phyloP scores from a whole-genome alignment of 257 asterid genomes.

The Lavandula angustifolia region DNA sequence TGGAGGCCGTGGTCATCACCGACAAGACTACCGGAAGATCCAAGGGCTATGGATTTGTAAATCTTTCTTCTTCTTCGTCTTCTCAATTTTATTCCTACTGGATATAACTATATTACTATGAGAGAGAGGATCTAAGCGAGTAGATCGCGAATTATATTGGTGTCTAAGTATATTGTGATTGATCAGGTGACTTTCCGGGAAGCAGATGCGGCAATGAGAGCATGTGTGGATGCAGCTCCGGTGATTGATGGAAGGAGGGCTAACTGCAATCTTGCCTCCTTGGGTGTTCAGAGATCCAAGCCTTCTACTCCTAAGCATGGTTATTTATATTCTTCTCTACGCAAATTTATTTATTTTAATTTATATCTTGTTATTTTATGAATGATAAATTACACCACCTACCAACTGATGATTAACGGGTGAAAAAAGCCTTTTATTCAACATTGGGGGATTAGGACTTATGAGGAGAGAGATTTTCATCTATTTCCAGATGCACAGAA shows the following conservation, averaged over 20 bases:
- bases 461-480: no score
- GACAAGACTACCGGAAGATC: constrained; percentile 95
- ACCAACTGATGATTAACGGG: no score
- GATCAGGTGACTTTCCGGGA: constrained; percentile 86
- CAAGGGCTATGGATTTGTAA: constrained; percentile 96
- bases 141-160: no score
- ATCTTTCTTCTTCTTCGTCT: neutral
- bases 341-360: no score
- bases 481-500: no score
- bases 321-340: neutral
- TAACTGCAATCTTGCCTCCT: constrained; percentile 94
- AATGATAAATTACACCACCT: no score
- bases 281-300: constrained; percentile 97
- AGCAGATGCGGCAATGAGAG: constrained; percentile 92
- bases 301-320: constrained; percentile 91
- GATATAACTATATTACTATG: neutral
- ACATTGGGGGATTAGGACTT: no score
- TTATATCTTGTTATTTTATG: no score
- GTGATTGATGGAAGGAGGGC: constrained; percentile 98
- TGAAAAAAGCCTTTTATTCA: no score
- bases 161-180: neutral
- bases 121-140: constrained; percentile 1
- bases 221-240: constrained; percentile 91
- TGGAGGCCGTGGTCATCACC: constrained; percentile 95
- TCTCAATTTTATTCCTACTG: neutral